Conservation (phyloP, 1,139 yeast genomes). For the Waltiozyma sp. region DNA sequence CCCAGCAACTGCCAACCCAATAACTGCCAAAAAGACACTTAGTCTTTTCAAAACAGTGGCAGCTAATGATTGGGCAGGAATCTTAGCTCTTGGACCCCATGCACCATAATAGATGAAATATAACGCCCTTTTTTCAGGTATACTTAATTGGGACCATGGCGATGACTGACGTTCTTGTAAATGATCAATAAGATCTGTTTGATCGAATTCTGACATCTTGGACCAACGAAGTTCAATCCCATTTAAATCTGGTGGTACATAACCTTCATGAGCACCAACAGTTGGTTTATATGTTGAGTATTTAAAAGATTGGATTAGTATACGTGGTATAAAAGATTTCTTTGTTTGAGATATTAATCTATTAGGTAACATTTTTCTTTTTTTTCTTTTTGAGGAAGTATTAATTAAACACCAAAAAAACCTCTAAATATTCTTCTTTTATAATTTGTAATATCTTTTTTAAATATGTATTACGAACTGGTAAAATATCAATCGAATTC, state of each 20-base stretch:
- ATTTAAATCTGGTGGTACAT: conserved; percentile 20
- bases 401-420: too few relatives aligned
- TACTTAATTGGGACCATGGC: conserved; percentile 66
- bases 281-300: neutral
- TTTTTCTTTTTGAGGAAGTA: too few relatives aligned
- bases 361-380: neutral
- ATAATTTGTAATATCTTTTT: too few relatives aligned
- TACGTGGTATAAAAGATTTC: neutral
- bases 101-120: conserved; percentile 84
- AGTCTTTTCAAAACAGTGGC: conserved; percentile 9
- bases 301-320: neutral
- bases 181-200: conserved; percentile 46
- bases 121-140: conserved; percentile 81
- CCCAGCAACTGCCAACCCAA: conserved; percentile 11
- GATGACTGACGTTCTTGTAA: conserved; percentile 45
- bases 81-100: conserved; percentile 72
- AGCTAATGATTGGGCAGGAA: conserved; percentile 4
- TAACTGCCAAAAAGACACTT: conserved; percentile 9
- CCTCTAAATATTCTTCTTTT: too few relatives aligned
- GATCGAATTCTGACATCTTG: conserved; percentile 44
- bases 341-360: neutral
- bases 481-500: too few relatives aligned
- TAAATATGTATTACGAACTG: too few relatives aligned
- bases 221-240: conserved; percentile 47
- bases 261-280: neutral